These are phyloP conservation scores for Schrenkiella parvula DNA, from an alignment of 345 rosid species.

Conservation along the genomic window DNA sequence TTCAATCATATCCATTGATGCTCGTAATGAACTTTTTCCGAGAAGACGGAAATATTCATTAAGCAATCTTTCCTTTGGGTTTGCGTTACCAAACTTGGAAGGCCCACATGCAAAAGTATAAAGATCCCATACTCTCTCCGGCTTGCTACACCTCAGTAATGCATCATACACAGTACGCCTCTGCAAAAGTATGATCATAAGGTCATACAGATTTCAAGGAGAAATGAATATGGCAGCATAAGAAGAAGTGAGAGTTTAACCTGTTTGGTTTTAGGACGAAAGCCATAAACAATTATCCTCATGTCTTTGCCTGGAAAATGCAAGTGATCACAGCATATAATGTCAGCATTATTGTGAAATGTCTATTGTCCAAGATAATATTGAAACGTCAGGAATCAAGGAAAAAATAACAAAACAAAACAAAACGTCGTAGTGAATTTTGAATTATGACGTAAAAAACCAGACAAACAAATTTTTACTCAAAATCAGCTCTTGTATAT, in stretches of 20 bases:
- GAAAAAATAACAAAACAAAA: not conserved
- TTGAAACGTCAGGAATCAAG: not conserved
- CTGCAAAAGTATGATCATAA: conserved; percentile 38
- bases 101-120: conserved; percentile 82
- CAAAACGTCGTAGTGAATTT: not conserved
- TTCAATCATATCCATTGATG: conserved; percentile 75
- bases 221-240: not conserved
- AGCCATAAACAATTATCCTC: conserved; percentile 88
- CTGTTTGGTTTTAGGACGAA: conserved; percentile 87
- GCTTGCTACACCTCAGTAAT: conserved; percentile 56
- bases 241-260: conserved; percentile 33
- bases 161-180: conserved; percentile 73
- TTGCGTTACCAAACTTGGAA: conserved; percentile 58
- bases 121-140: conserved; percentile 78
- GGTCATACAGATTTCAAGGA: not conserved
- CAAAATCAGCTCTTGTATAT: not conserved
- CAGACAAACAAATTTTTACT: not conserved
- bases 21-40: conserved; percentile 50
- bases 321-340: not conserved
- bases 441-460: not conserved
- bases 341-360: not conserved
- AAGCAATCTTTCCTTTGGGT: conserved; percentile 80
- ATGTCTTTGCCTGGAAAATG: conserved; percentile 83
- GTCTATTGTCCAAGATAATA: not conserved
- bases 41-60: conserved; percentile 95